Evolutionary conservation across 352 stramenopile genomes (phyloP), one percentile per base, ranked within the genome.

Genomic region (Halophytophthora batemanensis): DNA sequence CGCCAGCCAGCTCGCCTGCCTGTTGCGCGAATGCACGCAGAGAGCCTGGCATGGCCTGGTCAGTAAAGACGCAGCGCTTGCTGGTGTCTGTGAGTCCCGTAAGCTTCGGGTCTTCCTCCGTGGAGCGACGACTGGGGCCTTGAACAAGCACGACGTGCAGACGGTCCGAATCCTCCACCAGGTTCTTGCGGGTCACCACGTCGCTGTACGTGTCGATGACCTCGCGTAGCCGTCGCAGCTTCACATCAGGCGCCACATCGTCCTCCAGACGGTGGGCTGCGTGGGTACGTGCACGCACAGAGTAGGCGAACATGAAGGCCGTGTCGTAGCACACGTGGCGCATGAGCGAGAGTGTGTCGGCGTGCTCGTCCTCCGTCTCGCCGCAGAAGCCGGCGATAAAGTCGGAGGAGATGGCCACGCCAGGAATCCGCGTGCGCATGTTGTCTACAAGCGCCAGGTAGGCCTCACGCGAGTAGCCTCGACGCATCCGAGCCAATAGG

Each of bases 241-340:
- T 99, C 15, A 97, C 67, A 17, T 97, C 90, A 40, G 77, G 72
- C 5, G 88, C 69, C 18, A 99, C 90, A 67, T 99, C 91, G 66
- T 99, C 98, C 46, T 94, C 61, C 74, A 99, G 93, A 18, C 84
- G 91, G 48, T 97, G 78, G 50, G 95, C 87, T 2, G 97, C 97
- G 60, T 98, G 94, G 1, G 97, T 99, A 53, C 90, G 89, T 22
- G 91, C 95, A 44, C 97, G 81, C 77, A 98, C 87, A 40, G 86
- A 98, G 76, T 99, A 99, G 14, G 96, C 94, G 71, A 98, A 99
- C 93, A 99, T 98, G 74, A 99, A 99, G 19, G 96, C 97, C 65
- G 99, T 94, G 59, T 99, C 96, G 66, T 98, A 99, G 53, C 81
- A 74, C 13, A 91, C 83, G 15, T 72, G 65, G 14, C 71, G 77